These are phyloP conservation scores for Mortierella sp. DNA, from an alignment of 371 early-diverging fungal genomes.

Conservation along the genomic window DNA sequence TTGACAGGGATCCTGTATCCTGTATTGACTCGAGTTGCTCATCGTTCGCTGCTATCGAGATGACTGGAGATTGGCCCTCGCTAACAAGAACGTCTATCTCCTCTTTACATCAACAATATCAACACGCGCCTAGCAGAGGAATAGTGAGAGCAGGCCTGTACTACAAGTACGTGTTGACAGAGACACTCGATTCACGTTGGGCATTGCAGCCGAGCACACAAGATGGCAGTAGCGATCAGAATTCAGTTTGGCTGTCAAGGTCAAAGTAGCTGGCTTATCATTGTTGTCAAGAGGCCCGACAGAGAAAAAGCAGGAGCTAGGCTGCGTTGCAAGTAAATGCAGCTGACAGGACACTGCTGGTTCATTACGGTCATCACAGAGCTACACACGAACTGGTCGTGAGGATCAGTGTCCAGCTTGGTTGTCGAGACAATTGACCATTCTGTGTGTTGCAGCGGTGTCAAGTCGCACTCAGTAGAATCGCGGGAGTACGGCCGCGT, in stretches of 20 bases:
- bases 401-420: conserved; percentile 8
- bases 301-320: background rate
- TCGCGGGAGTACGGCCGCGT: conserved; percentile 4
- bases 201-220: background rate
- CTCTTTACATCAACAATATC: too few species aligned
- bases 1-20: too few species aligned
- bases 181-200: background rate
- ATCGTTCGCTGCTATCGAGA: too few species aligned
- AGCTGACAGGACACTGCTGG: conserved; percentile 7
- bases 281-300: background rate
- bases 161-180: background rate
- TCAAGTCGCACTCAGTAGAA: conserved; percentile 3
- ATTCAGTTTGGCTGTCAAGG: background rate
- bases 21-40: too few species aligned
- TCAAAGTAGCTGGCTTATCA: background rate
- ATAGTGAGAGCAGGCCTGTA: too few species aligned
- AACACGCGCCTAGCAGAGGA: too few species aligned
- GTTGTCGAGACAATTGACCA: background rate
- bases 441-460: conserved; percentile 2
- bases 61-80: too few species aligned
- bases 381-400: background rate
- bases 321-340: conserved; percentile 2
- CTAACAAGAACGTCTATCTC: too few species aligned
- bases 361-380: conserved; percentile 1
- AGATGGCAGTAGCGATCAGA: background rate